Conservation (phyloP, 768 basidiomycete genomes). For the Clathrus columnatus region DNA sequence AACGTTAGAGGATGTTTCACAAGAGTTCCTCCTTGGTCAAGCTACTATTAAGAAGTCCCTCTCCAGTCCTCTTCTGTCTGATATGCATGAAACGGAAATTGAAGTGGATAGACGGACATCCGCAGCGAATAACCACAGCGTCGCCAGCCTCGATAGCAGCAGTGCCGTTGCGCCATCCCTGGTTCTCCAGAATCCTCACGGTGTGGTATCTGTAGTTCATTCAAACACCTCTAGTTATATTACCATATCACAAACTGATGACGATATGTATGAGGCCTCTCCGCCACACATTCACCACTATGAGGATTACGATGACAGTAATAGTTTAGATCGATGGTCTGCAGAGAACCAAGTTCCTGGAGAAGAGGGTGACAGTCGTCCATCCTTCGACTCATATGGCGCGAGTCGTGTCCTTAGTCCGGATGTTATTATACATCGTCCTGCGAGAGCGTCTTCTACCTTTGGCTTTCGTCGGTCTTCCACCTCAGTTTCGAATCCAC, state of each 20-base stretch:
- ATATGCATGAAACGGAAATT: constrained; percentile 9
- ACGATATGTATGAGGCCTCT: constrained; percentile 1
- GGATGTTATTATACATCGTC: not conserved
- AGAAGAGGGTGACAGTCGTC: constrained; percentile 6
- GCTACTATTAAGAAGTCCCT: constrained; percentile 7
- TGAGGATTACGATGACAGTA: not conserved
- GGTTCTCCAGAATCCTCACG: constrained; percentile 6
- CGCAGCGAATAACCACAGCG: not conserved
- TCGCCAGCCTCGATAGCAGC: not conserved
- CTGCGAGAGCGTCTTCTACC: constrained; percentile 7
- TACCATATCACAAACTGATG: not conserved
- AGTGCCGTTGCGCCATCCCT: constrained; percentile 6
- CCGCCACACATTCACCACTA: not conserved
- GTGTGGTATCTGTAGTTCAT: constrained; percentile 4
- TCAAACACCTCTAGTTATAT: constrained; percentile 7
- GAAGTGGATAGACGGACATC: not conserved
- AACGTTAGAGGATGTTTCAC: constrained; percentile 1
- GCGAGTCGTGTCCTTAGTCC: constrained; percentile 7
- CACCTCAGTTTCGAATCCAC: not conserved
- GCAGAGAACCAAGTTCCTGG: not conserved
- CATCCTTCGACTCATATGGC: constrained; percentile 9
- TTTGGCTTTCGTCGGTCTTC: constrained; percentile 7
- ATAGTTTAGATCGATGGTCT: constrained; percentile 5
- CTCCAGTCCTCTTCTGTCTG: constrained; percentile 11
- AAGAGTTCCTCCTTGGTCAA: constrained; percentile 5